A percentile compares a stretch with the other conserved stretches of the same genome.
These are phyloP conservation scores for Sungouiella thailandica DNA, from an alignment of 805 yeast genomes.

Conservation along the genomic window DNA sequence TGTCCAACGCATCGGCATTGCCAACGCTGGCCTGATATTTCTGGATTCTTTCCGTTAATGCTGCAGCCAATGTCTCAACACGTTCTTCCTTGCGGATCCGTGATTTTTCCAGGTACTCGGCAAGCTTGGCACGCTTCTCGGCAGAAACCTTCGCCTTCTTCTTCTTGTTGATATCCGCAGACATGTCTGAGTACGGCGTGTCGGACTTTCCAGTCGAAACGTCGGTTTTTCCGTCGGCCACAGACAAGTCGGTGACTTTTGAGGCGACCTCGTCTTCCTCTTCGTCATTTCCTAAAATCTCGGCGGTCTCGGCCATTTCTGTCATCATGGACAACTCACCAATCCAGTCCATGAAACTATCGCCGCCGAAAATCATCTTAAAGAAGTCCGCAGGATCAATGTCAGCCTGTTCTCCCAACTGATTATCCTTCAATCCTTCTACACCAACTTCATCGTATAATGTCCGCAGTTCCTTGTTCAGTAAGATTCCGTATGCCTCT, in stretches of 20 bases:
- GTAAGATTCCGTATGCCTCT: constrained; percentile 72
- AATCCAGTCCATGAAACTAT: constrained; percentile 71
- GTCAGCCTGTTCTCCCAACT: constrained; percentile 63
- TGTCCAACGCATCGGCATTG: constrained; percentile 54
- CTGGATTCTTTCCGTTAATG: constrained; percentile 46
- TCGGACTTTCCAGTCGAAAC: constrained; percentile 15
- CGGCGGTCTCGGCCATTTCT: constrained; percentile 65
- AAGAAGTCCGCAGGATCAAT: constrained; percentile 83
- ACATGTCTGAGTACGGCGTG: constrained; percentile 8
- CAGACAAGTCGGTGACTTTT: constrained; percentile 9
- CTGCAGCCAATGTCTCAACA: constrained; percentile 45
- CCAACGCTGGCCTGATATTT: constrained; percentile 53
- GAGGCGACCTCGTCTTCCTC: constrained; percentile 21
- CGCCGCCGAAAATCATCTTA: constrained; percentile 80
- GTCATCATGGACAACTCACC: constrained; percentile 81
- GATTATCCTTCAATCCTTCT: constrained; percentile 55
- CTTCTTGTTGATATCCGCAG: constrained; percentile 23
- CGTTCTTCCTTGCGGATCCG: constrained; percentile 45
- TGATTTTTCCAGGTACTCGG: constrained; percentile 50
- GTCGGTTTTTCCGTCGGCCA: constrained; percentile 8
- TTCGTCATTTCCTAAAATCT: constrained; percentile 35
- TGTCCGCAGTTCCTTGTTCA: constrained; percentile 62
- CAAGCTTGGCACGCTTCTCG: constrained; percentile 45
- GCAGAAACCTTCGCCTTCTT: constrained; percentile 27
- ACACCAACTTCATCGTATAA: constrained; percentile 79